Percentiles rank a stretch among this genome's conserved stretches.
phyloP scores from a whole-genome alignment of 768 basidiomycete species.

The Leccinum arenicola region DNA sequence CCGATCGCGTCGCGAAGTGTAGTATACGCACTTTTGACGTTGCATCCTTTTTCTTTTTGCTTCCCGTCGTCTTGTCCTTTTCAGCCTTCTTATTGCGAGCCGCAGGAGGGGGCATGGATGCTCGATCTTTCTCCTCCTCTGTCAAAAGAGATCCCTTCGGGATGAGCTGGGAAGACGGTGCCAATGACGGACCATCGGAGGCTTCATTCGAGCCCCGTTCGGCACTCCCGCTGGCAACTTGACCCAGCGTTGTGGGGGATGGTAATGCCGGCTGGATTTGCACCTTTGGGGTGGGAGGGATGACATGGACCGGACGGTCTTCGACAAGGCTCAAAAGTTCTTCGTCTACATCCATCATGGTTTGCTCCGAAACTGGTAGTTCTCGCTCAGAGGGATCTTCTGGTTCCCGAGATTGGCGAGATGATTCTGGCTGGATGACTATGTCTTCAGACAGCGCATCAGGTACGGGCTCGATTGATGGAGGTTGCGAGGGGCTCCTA shows the following conservation, averaged over 20 bases:
- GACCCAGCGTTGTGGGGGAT: neutral
- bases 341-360: conserved; percentile 49
- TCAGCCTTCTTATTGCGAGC: conserved; percentile 24
- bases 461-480: neutral
- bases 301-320: conserved; percentile 33
- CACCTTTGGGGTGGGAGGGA: neutral
- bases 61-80: conserved; percentile 27
- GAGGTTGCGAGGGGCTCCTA: conserved; percentile 17
- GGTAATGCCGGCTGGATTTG: conserved; percentile 2
- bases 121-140: conserved; percentile 38
- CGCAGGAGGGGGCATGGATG: conserved; percentile 58
- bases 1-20: neutral
- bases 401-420: conserved; percentile 10
- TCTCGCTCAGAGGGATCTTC: conserved; percentile 3
- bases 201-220: conserved; percentile 4
- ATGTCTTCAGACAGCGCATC: neutral
- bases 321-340: conserved; percentile 71
- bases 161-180: conserved; percentile 5
- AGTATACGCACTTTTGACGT: conserved; percentile 20
- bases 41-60: conserved; percentile 36
- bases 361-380: conserved; percentile 16
- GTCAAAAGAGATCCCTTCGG: conserved; percentile 10
- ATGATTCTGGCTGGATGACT: conserved; percentile 3
- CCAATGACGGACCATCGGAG: conserved; percentile 1
- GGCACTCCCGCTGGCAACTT: neutral